Evolutionary conservation across 1,284 basidiomycete species (phyloP).

Genomic region (Cryptococcus deneoformans): DNA sequence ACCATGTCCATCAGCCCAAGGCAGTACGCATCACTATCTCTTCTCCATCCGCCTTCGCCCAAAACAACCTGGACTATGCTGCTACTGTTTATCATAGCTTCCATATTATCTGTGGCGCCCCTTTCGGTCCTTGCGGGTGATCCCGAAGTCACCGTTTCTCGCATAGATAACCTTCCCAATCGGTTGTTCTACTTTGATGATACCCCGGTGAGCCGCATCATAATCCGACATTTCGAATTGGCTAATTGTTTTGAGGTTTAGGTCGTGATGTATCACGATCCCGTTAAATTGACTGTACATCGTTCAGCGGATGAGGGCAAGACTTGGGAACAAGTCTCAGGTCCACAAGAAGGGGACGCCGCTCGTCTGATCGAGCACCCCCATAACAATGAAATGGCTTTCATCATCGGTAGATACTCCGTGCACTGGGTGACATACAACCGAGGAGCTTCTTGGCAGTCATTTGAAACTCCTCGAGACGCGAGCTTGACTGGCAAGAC

Average conservation of each 20-base stretch:
- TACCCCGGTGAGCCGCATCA: conserved; percentile 59
- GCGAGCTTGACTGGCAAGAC: conserved; percentile 63
- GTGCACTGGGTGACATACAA: conserved; percentile 83
- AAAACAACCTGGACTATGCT: background rate
- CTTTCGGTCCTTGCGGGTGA: conserved; percentile 24
- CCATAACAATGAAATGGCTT: conserved; percentile 77
- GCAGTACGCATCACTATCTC: no score
- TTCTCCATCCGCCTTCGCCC: no score
- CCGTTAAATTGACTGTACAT: conserved; percentile 63
- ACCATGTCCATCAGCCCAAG: no score
- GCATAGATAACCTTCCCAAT: conserved; percentile 68
- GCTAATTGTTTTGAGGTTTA: conserved; percentile 37
- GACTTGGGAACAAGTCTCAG: conserved; percentile 64
- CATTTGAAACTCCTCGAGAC: conserved; percentile 65
- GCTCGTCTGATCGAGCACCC: conserved; percentile 83
- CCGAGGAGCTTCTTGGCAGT: conserved; percentile 77
- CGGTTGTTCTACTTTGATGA: conserved; percentile 91
- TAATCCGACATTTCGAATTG: background rate
- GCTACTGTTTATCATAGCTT: conserved; percentile 2
- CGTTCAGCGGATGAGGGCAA: conserved; percentile 90
- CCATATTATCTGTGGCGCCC: conserved; percentile 10
- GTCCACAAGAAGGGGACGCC: conserved; percentile 60
- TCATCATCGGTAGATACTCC: conserved; percentile 66
- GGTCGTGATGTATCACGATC: conserved; percentile 80
- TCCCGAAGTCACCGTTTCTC: conserved; percentile 50